Conservation (phyloP, 2,329 filamentous ascomycete genomes). For the Dothideomycetidae sp. region DNA sequence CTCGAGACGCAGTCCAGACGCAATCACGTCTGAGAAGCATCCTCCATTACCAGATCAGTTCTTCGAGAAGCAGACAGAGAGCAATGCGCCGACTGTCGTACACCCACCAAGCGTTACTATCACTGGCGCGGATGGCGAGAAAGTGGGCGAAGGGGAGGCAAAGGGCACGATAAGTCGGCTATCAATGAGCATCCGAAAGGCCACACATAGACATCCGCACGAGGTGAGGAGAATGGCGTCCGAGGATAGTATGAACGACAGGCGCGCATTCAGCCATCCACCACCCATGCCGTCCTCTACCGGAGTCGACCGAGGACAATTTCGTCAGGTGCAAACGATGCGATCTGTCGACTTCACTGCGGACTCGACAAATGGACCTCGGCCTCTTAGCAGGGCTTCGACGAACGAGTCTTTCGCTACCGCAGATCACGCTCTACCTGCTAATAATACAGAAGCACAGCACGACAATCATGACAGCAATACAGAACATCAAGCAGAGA, state of each 20-base stretch:
- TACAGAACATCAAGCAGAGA: too few relatives aligned
- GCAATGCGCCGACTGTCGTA: constrained; percentile 16
- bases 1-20: constrained; percentile 30
- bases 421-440: neutral
- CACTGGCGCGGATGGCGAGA: constrained; percentile 44
- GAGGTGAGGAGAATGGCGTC: constrained; percentile 1
- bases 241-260: neutral
- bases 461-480: neutral
- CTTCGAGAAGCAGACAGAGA: constrained; percentile 10
- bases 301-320: too few relatives aligned
- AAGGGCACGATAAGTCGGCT: constrained; percentile 7
- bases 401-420: neutral
- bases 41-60: constrained; percentile 14
- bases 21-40: constrained; percentile 24
- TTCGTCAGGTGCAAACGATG: neutral
- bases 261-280: constrained; percentile 3
- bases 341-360: neutral
- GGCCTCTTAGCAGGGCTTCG: neutral
- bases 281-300: neutral
- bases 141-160: constrained; percentile 15
- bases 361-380: neutral
- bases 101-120: constrained; percentile 57
- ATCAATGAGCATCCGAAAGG: constrained; percentile 5
- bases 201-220: constrained; percentile 6
- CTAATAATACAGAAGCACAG: neutral